Evolutionary conservation across 495 filamentous ascomycete genomes (phyloP).

Genomic region (Paragyromitra xinjiangensis): DNA sequence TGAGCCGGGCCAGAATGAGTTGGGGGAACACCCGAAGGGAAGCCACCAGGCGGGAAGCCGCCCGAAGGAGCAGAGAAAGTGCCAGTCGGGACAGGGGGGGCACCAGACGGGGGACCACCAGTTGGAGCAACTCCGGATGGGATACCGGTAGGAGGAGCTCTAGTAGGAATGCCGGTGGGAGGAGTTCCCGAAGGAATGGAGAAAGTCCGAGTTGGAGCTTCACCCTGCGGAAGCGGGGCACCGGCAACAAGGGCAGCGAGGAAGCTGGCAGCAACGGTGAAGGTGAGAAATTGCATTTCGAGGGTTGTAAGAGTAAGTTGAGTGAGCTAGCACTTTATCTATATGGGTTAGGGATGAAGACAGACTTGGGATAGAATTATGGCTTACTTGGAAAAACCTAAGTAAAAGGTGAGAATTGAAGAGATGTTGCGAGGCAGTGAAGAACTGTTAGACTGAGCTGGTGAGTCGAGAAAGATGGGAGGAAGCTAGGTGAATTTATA

Average conservation of each 20-base stretch:
- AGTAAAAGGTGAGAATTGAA: background rate
- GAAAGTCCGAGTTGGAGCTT: constrained; percentile 12
- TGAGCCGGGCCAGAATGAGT: background rate
- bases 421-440: constrained; percentile 9
- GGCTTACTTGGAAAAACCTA: constrained; percentile 4
- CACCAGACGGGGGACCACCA: background rate
- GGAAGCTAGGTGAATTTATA: constrained; percentile 6
- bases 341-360: background rate
- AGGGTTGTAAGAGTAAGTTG: constrained; percentile 1
- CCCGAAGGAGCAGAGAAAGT: background rate
- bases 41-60: too few species aligned
- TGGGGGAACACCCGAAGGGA: too few species aligned
- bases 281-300: constrained; percentile 14
- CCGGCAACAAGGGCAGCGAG: constrained; percentile 5
- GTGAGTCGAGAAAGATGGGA: background rate
- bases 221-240: constrained; percentile 8
- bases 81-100: background rate
- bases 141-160: background rate
- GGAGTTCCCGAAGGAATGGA: background rate
- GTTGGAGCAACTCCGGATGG: background rate
- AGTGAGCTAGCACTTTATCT: constrained; percentile 11
- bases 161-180: background rate
- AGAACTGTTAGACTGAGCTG: constrained; percentile 18
- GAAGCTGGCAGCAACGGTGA: background rate
- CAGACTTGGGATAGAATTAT: background rate